Conservation (phyloP, 78 protist species). For the Dictyostelium discoideum region DNA sequence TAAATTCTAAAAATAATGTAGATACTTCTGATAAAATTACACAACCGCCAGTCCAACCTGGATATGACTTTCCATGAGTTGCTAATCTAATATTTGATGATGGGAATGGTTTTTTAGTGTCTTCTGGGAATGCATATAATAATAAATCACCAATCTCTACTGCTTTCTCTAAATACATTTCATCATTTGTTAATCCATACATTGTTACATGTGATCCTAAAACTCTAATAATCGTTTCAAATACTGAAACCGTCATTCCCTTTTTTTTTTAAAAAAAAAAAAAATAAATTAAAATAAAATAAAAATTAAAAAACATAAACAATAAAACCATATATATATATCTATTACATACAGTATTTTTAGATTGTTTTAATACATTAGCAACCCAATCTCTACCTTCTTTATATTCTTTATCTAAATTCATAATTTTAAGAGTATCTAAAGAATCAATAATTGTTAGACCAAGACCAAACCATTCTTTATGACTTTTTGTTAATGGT, state of each 20-base stretch:
- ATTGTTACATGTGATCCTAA: slow-evolving; percentile 91
- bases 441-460: not conserved
- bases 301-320: no score
- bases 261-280: no score
- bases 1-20: slow-evolving; percentile 92
- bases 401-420: not conserved
- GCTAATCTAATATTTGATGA: slow-evolving; percentile 7
- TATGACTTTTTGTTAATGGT: not conserved
- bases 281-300: no score
- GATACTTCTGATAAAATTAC: slow-evolving; percentile 89
- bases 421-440: not conserved
- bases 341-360: not conserved
- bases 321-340: no score
- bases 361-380: not conserved
- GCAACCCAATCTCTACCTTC: slow-evolving; percentile 36
- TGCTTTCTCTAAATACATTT: slow-evolving; percentile 80
- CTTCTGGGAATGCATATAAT: slow-evolving; percentile 30
- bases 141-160: slow-evolving; percentile 87
- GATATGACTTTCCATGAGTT: not conserved
- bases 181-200: slow-evolving; percentile 86
- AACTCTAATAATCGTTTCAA: slow-evolving; percentile 92
- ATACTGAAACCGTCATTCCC: slow-evolving; percentile 43
- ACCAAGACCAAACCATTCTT: not conserved
- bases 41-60: slow-evolving; percentile 63
- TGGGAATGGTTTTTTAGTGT: slow-evolving; percentile 1